phyloP scores from a whole-genome alignment of 2,329 filamentous ascomycete genomes.

The Aspergillus sp. region DNA sequence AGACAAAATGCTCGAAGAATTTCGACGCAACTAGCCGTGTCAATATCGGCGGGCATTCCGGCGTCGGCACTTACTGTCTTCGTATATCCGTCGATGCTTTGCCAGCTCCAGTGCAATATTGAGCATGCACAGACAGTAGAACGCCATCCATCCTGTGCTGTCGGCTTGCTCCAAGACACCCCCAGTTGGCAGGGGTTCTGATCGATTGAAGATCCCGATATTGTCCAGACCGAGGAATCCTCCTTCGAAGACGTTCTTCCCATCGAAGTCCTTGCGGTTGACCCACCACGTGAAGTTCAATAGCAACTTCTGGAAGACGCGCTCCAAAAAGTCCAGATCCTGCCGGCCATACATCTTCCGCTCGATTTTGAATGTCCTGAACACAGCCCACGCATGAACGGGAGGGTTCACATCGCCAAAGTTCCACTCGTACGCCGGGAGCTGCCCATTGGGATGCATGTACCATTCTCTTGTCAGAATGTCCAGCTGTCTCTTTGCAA shows the following conservation, averaged over 20 bases:
- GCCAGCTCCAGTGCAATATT: constrained; percentile 93
- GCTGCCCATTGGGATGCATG: constrained; percentile 92
- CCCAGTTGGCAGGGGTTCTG: constrained; percentile 85
- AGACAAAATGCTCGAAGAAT: constrained; percentile 97
- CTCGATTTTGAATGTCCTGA: constrained; percentile 96
- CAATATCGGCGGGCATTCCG: too few species aligned
- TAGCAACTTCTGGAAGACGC: constrained; percentile 90
- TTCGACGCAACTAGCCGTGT: constrained; percentile 65
- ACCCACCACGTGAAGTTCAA: constrained; percentile 99
- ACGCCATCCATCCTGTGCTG: constrained; percentile 98
- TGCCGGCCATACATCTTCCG: constrained; percentile 93
- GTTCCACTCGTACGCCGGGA: constrained; percentile 94
- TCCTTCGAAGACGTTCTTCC: constrained; percentile 95
- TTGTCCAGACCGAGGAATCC: constrained; percentile 94
- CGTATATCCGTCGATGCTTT: constrained; percentile 89
- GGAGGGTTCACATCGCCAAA: constrained; percentile 96
- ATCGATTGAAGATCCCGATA: constrained; percentile 94
- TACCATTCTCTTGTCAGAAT: constrained; percentile 97
- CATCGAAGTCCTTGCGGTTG: constrained; percentile 86
- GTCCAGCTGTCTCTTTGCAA: constrained; percentile 96
- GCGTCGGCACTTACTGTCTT: constrained; percentile 66
- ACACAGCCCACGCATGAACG: constrained; percentile 92
- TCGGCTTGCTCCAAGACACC: constrained; percentile 92
- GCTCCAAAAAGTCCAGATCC: constrained; percentile 89
- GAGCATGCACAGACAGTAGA: constrained; percentile 92